phyloP scores from a whole-genome alignment of 176 grass and related monocot genomes.

The Alopecurus myosuroides region DNA sequence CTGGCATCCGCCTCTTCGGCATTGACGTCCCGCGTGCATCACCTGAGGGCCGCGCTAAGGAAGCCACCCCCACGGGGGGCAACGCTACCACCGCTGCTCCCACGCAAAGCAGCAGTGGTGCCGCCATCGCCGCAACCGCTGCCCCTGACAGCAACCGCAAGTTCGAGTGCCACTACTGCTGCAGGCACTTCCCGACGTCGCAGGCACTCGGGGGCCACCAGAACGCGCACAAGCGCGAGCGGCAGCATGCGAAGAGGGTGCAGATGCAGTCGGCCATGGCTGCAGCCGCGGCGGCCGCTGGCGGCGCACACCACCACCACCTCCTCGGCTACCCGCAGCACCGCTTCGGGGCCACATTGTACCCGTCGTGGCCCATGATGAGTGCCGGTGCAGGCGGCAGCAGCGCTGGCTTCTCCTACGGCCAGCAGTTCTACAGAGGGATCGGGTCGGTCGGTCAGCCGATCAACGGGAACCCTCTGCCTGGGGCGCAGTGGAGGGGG shows the following conservation, averaged over 20 bases:
- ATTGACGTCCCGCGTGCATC: conserved; percentile 64
- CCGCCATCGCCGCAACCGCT: background rate
- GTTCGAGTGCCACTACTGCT: conserved; percentile 99
- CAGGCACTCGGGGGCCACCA: conserved; percentile 97
- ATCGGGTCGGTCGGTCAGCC: conserved; percentile 59
- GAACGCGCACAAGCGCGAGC: conserved; percentile 97
- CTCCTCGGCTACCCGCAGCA: conserved; percentile 63
- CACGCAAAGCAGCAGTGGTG: conserved; percentile 24
- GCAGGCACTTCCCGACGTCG: conserved; percentile 90
- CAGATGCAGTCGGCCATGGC: conserved; percentile 82
- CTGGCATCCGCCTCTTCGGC: conserved; percentile 84
- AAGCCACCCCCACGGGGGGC: background rate
- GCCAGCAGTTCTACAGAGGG: conserved; percentile 55
- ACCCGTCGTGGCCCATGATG: conserved; percentile 37
- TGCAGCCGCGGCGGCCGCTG: conserved; percentile 23
- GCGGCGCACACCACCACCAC: conserved; percentile 48
- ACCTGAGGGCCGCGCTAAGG: conserved; percentile 13
- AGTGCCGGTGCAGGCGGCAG: background rate
- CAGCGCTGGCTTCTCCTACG: conserved; percentile 4
- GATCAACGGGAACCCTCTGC: conserved; percentile 59
- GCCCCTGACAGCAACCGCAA: conserved; percentile 56
- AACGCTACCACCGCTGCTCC: background rate
- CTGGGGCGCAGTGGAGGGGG: conserved; percentile 52
- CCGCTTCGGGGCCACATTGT: conserved; percentile 42
- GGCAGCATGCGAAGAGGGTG: conserved; percentile 90